A percentile compares a stretch with the other conserved stretches of the same genome.
These are phyloP conservation scores for Sclerospora graminicola DNA, from an alignment of 352 stramenopile species.

Conservation along the genomic window DNA sequence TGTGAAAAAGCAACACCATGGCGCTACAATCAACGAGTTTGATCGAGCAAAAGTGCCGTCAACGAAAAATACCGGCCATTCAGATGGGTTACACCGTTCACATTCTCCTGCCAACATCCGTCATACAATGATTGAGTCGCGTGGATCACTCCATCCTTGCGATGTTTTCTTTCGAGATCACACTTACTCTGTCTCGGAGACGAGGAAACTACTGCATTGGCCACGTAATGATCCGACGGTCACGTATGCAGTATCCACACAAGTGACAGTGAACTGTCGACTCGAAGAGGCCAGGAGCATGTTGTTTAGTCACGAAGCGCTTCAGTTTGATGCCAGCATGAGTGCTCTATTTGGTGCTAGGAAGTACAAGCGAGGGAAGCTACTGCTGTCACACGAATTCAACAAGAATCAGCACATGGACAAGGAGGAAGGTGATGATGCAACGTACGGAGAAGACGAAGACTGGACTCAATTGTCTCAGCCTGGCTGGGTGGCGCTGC, in stretches of 20 bases:
- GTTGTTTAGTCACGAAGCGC: conserved; percentile 48
- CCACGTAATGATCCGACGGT: conserved; percentile 32
- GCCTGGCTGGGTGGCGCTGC: conserved; percentile 31
- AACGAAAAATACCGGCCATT: conserved; percentile 1
- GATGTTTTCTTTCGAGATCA: conserved; percentile 9
- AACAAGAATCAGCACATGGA: conserved; percentile 16
- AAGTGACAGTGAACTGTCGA: conserved; percentile 44
- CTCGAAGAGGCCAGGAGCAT: conserved; percentile 43
- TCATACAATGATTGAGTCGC: conserved; percentile 23
- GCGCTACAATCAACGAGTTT: conserved; percentile 39
- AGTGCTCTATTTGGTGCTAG: conserved; percentile 36
- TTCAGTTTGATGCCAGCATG: conserved; percentile 49
- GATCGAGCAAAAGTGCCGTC: conserved; percentile 24
- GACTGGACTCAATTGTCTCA: conserved; percentile 21
- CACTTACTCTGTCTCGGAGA: conserved; percentile 13
- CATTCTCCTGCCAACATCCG: conserved; percentile 4
- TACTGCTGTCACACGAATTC: conserved; percentile 32
- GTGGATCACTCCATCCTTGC: conserved; percentile 9
- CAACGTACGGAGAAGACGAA: conserved; percentile 17
- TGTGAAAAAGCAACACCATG: conserved; percentile 32
- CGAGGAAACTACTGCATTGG: conserved; percentile 22
- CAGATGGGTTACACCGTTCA: conserved; percentile 8
- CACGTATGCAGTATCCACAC: conserved; percentile 40
- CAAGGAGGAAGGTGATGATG: conserved; percentile 5
- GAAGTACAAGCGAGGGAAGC: conserved; percentile 45